Evolutionary conservation across 140 eudicot species (phyloP).

Genomic region (Stevia rebaudiana): DNA sequence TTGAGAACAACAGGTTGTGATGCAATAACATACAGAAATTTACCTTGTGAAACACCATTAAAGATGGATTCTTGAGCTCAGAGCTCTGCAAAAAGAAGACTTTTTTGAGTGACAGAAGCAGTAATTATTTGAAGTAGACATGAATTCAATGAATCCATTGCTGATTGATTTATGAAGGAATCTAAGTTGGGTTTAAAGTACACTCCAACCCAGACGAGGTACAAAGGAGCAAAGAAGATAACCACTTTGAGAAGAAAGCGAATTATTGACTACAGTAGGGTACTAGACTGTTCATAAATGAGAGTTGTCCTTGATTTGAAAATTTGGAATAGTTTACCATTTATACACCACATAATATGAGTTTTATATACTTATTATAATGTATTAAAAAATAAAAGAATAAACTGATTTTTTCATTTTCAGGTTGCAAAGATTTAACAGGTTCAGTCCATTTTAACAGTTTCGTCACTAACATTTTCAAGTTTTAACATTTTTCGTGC

Average conservation of each 20-base stretch:
- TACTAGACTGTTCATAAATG: too few relatives aligned
- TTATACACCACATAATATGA: neutral
- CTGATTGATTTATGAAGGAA: conserved; percentile 17
- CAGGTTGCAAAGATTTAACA: too few relatives aligned
- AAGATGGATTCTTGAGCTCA: conserved; percentile 6
- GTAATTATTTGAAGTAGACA: neutral
- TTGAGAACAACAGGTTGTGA: neutral
- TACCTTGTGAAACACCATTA: conserved; percentile 28
- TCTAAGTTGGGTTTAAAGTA: conserved; percentile 16
- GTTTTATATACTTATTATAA: too few relatives aligned
- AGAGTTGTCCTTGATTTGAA: neutral
- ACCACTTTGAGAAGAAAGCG: conserved; percentile 21
- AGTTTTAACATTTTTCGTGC: too few relatives aligned
- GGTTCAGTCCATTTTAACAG: too few relatives aligned
- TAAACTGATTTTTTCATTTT: too few relatives aligned
- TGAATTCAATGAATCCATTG: conserved; percentile 13
- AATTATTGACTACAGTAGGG: conserved; percentile 6
- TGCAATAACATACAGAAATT: neutral
- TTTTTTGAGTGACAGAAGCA: neutral
- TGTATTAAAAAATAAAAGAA: too few relatives aligned
- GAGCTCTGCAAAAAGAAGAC: neutral
- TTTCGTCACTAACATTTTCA: too few relatives aligned
- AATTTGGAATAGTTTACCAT: neutral
- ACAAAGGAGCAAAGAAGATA: conserved; percentile 22
- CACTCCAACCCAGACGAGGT: conserved; percentile 18